These are phyloP conservation scores for Linnemannia zychae DNA, from an alignment of 192 early-diverging fungal genomes.

Conservation along the genomic window DNA sequence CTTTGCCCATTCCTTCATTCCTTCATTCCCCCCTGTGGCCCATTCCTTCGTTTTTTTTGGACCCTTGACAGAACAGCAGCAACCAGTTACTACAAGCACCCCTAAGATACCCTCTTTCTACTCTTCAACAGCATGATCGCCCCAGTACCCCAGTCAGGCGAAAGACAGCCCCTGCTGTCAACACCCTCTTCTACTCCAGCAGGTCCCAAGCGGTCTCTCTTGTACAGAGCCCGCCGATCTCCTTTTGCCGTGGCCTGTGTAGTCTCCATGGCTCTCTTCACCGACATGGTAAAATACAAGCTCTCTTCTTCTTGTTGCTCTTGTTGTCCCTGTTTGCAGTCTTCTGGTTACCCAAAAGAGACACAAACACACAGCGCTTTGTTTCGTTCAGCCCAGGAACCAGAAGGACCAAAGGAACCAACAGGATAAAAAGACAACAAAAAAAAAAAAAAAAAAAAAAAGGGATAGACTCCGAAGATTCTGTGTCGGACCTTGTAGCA, in stretches of 20 bases:
- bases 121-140: conserved; percentile 39
- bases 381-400: background rate
- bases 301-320: background rate
- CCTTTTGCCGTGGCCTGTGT: conserved; percentile 59
- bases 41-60: background rate
- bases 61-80: too few species aligned
- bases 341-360: background rate
- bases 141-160: conserved; percentile 35
- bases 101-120: too few species aligned
- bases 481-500: background rate
- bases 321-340: background rate
- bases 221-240: conserved; percentile 49
- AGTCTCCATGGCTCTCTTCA: conserved; percentile 75
- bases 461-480: background rate
- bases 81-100: background rate
- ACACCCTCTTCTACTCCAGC: background rate
- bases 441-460: background rate
- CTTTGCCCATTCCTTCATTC: background rate
- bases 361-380: background rate
- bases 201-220: conserved; percentile 6
- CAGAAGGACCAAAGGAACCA: background rate
- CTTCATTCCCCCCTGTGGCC: too few species aligned
- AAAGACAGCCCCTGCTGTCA: conserved; percentile 27
- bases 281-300: conserved; percentile 49
- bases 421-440: background rate